Conservation (phyloP, 1,139 yeast genomes). For the Magnusiomyces tetraspermus region DNA sequence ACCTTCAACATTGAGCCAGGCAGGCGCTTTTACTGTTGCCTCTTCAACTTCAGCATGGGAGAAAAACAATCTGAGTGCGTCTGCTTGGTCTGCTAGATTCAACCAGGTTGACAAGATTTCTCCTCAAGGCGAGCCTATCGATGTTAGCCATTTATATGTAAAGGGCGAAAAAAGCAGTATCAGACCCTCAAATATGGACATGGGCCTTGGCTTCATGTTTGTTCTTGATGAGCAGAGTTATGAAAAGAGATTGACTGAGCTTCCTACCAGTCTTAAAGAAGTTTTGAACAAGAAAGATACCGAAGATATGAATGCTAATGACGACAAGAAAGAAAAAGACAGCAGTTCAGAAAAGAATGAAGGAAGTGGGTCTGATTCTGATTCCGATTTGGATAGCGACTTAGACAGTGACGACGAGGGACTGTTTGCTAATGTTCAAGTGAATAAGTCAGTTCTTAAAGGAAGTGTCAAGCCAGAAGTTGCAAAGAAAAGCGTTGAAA, state of each 20-base stretch:
- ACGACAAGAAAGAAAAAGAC: constrained; percentile 15
- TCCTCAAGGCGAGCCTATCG: constrained; percentile 43
- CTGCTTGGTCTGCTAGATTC: constrained; percentile 72
- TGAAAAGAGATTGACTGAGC: constrained; percentile 25
- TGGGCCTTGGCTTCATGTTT: constrained; percentile 86
- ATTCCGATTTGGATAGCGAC: constrained; percentile 22
- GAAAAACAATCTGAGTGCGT: constrained; percentile 60
- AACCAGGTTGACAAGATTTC: constrained; percentile 57
- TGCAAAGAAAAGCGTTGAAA: constrained; percentile 12
- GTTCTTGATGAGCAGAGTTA: constrained; percentile 44
- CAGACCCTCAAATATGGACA: constrained; percentile 75
- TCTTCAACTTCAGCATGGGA: constrained; percentile 90
- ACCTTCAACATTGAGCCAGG: constrained; percentile 81
- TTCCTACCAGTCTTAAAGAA: constrained; percentile 26
- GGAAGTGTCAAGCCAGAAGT: constrained; percentile 10
- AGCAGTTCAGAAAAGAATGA: constrained; percentile 13
- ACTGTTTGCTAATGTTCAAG: constrained; percentile 18
- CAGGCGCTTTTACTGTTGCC: constrained; percentile 67
- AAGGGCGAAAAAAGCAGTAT: constrained; percentile 50
- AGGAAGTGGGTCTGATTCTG: background rate
- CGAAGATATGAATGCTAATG: background rate
- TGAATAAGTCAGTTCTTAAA: constrained; percentile 15
- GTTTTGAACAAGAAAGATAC: constrained; percentile 14
- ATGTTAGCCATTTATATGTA: constrained; percentile 54
- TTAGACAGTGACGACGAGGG: constrained; percentile 20